These are phyloP conservation scores for Ogataea nonfermentans DNA, from an alignment of 805 yeast species.

Conservation along the genomic window DNA sequence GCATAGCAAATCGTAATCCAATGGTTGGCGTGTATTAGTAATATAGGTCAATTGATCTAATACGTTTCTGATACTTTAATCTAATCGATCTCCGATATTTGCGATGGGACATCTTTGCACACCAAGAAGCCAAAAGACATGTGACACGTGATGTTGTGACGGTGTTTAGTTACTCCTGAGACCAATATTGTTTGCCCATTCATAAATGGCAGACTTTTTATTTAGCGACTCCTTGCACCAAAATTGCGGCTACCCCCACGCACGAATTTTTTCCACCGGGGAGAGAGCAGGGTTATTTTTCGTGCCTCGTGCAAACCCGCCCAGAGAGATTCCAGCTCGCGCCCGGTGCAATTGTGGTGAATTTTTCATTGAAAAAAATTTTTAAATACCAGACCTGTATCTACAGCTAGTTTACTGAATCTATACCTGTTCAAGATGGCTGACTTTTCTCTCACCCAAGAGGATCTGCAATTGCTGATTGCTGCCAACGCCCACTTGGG, in stretches of 20 bases:
- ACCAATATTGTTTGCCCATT: constrained; percentile 2
- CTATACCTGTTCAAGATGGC: constrained; percentile 30
- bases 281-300: constrained; percentile 1
- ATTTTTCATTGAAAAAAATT: constrained; percentile 18
- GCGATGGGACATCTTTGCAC: constrained; percentile 5
- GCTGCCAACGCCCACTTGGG: constrained; percentile 99
- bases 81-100: constrained; percentile 10
- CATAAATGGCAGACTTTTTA: constrained; percentile 6
- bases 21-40: not conserved
- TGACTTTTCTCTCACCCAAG: constrained; percentile 64
- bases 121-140: not conserved
- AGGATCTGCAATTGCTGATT: constrained; percentile 97
- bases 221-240: constrained; percentile 9
- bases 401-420: constrained; percentile 11
- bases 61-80: too few species aligned
- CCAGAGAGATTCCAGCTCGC: not conserved
- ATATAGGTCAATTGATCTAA: constrained; percentile 1
- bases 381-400: constrained; percentile 17
- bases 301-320: not conserved
- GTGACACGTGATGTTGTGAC: constrained; percentile 3
- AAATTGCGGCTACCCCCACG: not conserved
- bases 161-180: constrained; percentile 3
- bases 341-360: constrained; percentile 11
- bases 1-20: not conserved
- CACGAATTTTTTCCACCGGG: constrained; percentile 6